These are phyloP conservation scores for Ceratopteris richardii DNA, from an alignment of 75 land plant genomes.

Conservation along the genomic window DNA sequence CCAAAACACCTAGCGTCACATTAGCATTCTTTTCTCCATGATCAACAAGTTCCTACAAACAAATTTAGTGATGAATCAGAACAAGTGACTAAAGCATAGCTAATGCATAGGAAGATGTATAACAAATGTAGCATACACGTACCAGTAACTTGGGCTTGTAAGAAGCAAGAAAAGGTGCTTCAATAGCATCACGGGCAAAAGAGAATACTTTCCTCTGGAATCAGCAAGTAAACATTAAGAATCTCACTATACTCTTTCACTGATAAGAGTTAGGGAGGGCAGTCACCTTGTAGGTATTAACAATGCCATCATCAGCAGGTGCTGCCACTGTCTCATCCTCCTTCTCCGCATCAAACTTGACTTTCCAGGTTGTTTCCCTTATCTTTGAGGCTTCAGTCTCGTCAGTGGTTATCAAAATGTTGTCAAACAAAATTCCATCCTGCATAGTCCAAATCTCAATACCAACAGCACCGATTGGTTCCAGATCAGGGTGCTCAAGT, in stretches of 20 bases:
- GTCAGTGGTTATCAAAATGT: constrained; percentile 53
- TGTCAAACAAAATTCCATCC: constrained; percentile 91
- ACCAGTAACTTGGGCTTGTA: neutral
- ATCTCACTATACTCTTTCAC: neutral
- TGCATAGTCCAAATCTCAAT: constrained; percentile 99
- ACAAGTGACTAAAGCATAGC: too few relatives aligned
- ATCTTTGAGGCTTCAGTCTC: constrained; percentile 57
- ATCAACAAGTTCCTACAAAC: constrained; percentile 19
- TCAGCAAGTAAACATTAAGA: neutral
- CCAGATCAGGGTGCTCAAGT: constrained; percentile 64
- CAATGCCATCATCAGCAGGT: neutral
- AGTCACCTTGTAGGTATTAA: neutral
- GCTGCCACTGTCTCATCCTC: constrained; percentile 49
- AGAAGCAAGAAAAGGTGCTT: neutral
- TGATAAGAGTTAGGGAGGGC: neutral
- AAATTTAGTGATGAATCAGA: neutral
- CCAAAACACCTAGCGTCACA: constrained; percentile 14
- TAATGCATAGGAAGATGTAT: too few relatives aligned
- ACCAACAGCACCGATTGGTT: constrained; percentile 83
- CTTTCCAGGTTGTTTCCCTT: constrained; percentile 55
- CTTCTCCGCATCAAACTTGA: constrained; percentile 72
- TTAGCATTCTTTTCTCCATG: constrained; percentile 22
- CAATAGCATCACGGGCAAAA: neutral
- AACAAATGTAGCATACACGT: too few relatives aligned
- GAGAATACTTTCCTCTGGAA: neutral